These are phyloP conservation scores for Podospora comata DNA, from an alignment of 495 filamentous ascomycete species.

Conservation along the genomic window DNA sequence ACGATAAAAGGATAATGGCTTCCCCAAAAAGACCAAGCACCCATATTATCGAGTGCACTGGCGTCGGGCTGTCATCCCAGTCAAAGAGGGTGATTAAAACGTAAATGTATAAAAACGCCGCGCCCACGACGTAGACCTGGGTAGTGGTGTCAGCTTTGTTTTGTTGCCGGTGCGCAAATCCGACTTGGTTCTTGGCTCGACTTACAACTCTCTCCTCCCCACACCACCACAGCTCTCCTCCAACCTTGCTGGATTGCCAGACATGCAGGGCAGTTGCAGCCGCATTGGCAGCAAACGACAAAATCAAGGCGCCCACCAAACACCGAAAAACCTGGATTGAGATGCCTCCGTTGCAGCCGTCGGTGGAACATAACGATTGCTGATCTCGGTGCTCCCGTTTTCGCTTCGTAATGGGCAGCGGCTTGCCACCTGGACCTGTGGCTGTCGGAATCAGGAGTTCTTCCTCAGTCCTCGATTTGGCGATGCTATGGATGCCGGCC, in stretches of 20 bases:
- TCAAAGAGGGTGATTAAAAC: conserved; percentile 77
- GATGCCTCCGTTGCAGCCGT: conserved; percentile 53
- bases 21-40: conserved; percentile 63
- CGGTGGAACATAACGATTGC: conserved; percentile 39
- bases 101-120: conserved; percentile 56
- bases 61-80: conserved; percentile 67
- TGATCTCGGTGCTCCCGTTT: conserved; percentile 38
- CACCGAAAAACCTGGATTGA: conserved; percentile 70
- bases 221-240: conserved; percentile 69
- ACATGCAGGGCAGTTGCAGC: conserved; percentile 74
- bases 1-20: conserved; percentile 61
- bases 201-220: conserved; percentile 79
- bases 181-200: conserved; percentile 16
- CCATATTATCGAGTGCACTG: conserved; percentile 74
- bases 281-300: conserved; percentile 73
- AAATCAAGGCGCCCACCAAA: conserved; percentile 61
- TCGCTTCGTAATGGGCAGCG: conserved; percentile 60
- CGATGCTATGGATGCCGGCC: conserved; percentile 43
- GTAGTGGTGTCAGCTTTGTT: conserved; percentile 13
- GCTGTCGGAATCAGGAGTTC: conserved; percentile 38
- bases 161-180: conserved; percentile 3
- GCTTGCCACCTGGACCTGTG: conserved; percentile 75
- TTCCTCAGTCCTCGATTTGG: conserved; percentile 44
- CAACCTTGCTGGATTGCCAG: conserved; percentile 53
- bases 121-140: conserved; percentile 78